A percentile compares a stretch with the other conserved stretches of the same genome.
phyloP scores from a whole-genome alignment of 495 filamentous ascomycete species.

The Collariella sp. region DNA sequence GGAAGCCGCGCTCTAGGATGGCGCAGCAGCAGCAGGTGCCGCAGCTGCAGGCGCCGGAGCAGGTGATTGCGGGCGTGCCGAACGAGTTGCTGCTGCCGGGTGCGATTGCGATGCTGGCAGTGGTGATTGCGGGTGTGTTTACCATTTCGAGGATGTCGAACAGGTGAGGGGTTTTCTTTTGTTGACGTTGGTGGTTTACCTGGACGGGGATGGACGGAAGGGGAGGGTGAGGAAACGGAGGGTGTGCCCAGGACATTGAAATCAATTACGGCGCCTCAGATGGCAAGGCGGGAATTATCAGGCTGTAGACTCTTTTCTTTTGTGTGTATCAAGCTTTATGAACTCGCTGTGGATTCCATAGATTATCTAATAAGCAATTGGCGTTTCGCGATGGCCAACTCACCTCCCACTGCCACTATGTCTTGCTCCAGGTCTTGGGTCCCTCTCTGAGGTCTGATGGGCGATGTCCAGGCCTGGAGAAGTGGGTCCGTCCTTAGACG shows the following conservation, averaged over 20 bases:
- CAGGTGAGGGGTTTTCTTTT: constrained; percentile 38
- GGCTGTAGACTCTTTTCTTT: constrained; percentile 13
- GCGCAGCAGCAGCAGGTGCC: constrained; percentile 38
- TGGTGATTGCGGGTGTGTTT: constrained; percentile 90
- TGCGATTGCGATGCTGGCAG: constrained; percentile 87
- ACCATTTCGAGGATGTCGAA: constrained; percentile 69
- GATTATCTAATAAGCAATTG: constrained; percentile 7
- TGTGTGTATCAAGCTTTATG: constrained; percentile 12
- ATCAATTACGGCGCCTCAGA: not conserved
- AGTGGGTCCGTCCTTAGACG: not conserved
- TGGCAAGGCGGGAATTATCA: not conserved
- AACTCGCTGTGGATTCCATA: constrained; percentile 11
- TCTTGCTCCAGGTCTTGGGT: too few species aligned
- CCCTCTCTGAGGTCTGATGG: too few species aligned
- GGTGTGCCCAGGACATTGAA: not conserved
- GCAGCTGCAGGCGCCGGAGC: constrained; percentile 48
- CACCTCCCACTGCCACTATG: too few species aligned
- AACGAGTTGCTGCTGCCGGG: constrained; percentile 92
- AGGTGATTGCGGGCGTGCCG: constrained; percentile 81
- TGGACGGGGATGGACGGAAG: not conserved
- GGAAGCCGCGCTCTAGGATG: constrained; percentile 24
- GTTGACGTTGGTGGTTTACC: not conserved
- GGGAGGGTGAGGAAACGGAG: not conserved
- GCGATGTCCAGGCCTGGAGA: not conserved
- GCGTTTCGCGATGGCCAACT: not conserved